Conservation (phyloP, 2,329 filamentous ascomycete genomes). For the Apiospora phragmitis region DNA sequence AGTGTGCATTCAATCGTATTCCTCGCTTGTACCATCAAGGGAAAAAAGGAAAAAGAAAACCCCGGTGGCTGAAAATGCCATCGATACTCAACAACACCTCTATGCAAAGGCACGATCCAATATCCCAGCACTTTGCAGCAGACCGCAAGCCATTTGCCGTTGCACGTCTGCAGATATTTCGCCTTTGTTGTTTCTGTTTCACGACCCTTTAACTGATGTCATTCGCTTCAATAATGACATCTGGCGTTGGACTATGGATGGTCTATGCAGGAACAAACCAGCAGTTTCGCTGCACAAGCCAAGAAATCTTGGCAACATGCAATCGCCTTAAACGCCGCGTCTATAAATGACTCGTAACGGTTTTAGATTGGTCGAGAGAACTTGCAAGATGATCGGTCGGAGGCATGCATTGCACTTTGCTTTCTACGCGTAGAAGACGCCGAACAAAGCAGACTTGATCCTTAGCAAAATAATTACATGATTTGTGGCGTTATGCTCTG, state of each 20-base stretch:
- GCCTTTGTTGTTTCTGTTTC: slow-evolving; percentile 21
- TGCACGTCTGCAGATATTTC: slow-evolving; percentile 11
- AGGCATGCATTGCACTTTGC: background rate
- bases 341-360: background rate
- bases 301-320: background rate
- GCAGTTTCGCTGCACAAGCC: background rate
- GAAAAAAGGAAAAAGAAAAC: background rate
- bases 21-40: background rate
- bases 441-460: background rate
- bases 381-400: background rate
- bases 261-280: background rate
- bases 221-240: slow-evolving; percentile 23
- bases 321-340: background rate
- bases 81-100: background rate
- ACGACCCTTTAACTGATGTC: slow-evolving; percentile 23
- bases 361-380: background rate
- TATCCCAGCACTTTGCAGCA: background rate
- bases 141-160: background rate
- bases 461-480: background rate
- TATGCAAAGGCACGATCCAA: background rate
- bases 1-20: background rate
- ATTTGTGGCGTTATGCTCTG: background rate
- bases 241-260: slow-evolving; percentile 19
- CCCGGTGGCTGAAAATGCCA: background rate
- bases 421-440: background rate